phyloP scores from a whole-genome alignment of 768 basidiomycete species.

The Hygrophoropsis aurantiaca region DNA sequence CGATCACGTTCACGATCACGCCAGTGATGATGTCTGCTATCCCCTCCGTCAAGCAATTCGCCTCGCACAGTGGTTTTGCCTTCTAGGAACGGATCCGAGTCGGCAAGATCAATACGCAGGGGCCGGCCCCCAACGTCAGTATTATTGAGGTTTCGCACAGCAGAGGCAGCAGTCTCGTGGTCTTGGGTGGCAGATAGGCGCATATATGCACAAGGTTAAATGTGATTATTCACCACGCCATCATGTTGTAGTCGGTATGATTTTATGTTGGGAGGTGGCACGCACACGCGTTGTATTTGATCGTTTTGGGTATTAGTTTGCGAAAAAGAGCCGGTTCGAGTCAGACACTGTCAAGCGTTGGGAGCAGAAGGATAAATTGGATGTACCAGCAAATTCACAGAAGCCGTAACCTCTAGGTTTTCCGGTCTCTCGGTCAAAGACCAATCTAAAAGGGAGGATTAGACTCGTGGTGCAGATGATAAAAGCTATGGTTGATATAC shows the following conservation, averaged over 20 bases:
- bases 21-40: constrained; percentile 34
- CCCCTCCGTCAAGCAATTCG: constrained; percentile 71
- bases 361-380: constrained; percentile 29
- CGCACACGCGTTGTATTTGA: constrained; percentile 5
- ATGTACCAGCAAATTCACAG: constrained; percentile 88
- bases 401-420: constrained; percentile 94
- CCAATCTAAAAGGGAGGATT: constrained; percentile 51
- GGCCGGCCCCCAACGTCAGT: constrained; percentile 90
- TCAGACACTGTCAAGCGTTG: constrained; percentile 34
- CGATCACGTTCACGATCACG: constrained; percentile 50
- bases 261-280: not conserved
- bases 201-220: constrained; percentile 7
- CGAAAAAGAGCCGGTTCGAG: constrained; percentile 28
- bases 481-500: constrained; percentile 33
- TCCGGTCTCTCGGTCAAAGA: constrained; percentile 90
- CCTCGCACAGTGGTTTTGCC: constrained; percentile 87
- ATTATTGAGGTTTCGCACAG: constrained; percentile 94
- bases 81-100: constrained; percentile 90
- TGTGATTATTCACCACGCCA: not conserved
- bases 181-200: constrained; percentile 46
- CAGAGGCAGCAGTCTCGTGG: constrained; percentile 93
- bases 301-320: constrained; percentile 7
- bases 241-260: not conserved
- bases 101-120: constrained; percentile 90
- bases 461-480: constrained; percentile 3